Base-by-base conservation (phyloP, 164 flowering plant genomes). In the Cinnamomum micranthum region DNA sequence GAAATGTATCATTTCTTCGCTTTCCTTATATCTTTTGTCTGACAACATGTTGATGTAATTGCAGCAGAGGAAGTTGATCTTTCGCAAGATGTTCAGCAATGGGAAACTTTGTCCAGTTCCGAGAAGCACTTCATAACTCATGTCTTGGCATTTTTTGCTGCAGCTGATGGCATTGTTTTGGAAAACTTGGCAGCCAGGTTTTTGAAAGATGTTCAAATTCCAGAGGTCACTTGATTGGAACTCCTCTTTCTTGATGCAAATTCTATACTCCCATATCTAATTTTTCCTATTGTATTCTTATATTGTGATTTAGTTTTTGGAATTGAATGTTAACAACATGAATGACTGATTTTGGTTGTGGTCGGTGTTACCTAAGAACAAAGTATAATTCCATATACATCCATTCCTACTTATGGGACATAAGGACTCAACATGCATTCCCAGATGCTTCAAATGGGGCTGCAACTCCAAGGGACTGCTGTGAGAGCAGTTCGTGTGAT, bases 41-140 rank as follows among this genome's bases (percentile, higher is more conserved):
- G 60, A 47, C 77, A 27, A 19, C 58, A 55, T 75, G 47, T 79
- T 41, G 70, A 58, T 81, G 74, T 71, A 63, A 72, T 63, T 82
- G 74, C 90, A 88, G 97, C 87, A 58, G 97, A 93, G 85, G 97
- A 91, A 85, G 97, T 93, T 73, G 96, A 93, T 81, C 96, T 91
- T 77, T 89, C 93, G 50, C 81, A 80, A 23, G 97, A 91, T 81
- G 71, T 85, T 62, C 87, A 77, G 71, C 96, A 91, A 0, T 92
- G 97, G 97, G 88, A 84, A 63, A 65, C 74, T n/a, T 77, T 88
- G 50, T 76, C 90, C 35, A 77, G 64, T 60, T 84, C 90, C 15
- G 97, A 93, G 81, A 87, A 86, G 74, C 90, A 89, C 82, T 93
- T 93, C 74, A 81, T 93, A 72, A 86, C 88, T 66, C 96, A 93